phyloP scores from a whole-genome alignment of 2,329 filamentous ascomycete genomes.

The Thielaviopsis musarum region DNA sequence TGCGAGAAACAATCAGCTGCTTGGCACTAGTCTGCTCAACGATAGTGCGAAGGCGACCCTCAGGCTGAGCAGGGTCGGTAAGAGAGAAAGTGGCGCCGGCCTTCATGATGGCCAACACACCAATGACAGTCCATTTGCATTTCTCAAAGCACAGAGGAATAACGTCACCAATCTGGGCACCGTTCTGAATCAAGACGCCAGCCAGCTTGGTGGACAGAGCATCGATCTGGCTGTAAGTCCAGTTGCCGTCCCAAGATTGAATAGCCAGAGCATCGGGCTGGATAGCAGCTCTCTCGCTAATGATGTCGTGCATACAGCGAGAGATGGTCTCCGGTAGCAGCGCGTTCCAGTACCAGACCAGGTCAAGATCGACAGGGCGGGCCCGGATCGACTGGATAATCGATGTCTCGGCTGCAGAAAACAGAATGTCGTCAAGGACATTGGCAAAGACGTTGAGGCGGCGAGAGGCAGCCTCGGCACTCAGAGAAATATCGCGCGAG shows the following conservation, averaged over 20 bases:
- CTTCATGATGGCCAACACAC: conserved; percentile 31
- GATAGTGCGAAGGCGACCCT: conserved; percentile 27
- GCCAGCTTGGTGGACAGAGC: conserved; percentile 26
- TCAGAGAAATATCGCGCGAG: conserved; percentile 13
- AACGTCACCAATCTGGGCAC: conserved; percentile 23
- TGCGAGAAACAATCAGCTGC: conserved; percentile 24
- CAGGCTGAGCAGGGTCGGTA: conserved; percentile 30
- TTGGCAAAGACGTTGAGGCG: conserved; percentile 15
- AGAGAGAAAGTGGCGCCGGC: conserved; percentile 30
- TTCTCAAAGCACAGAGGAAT: conserved; percentile 36
- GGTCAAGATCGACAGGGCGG: conserved; percentile 22
- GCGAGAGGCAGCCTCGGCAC: conserved; percentile 11
- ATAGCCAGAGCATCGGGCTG: conserved; percentile 27
- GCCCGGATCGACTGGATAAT: conserved; percentile 8
- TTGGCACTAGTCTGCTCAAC: conserved; percentile 26
- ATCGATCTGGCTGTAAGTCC: conserved; percentile 30
- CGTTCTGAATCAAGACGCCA: conserved; percentile 21
- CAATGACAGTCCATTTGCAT: conserved; percentile 28
- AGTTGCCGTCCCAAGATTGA: conserved; percentile 32
- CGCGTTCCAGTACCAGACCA: conserved; percentile 31
- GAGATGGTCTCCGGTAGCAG: conserved; percentile 24
- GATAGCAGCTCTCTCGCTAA: conserved; percentile 22
- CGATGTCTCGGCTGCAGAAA: neutral
- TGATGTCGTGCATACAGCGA: conserved; percentile 30
- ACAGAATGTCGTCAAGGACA: conserved; percentile 13